A percentile compares a stretch with the other conserved stretches of the same genome.
Evolutionary conservation across 177 flowering plant species (phyloP).

Genomic region (Telopea speciosissima): DNA sequence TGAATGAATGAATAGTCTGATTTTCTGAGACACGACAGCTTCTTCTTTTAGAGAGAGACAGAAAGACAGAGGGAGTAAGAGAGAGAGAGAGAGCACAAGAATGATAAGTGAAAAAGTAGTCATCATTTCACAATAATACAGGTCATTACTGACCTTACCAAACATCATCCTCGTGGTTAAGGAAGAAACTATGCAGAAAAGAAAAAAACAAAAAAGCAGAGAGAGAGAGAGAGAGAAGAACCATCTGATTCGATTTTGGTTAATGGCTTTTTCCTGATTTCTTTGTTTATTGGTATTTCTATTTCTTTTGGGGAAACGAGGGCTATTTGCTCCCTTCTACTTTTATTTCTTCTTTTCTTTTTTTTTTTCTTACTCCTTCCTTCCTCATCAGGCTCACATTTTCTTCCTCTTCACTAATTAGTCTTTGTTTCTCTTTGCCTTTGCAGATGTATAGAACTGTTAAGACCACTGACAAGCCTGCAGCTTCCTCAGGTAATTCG

Average conservation of each 20-base stretch:
- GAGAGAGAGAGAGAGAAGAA: slow-evolving; percentile 6
- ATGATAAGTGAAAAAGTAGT: slow-evolving; percentile 28
- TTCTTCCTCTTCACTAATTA: too few species aligned
- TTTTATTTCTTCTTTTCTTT: neutral
- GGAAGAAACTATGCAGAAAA: slow-evolving; percentile 18
- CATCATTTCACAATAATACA: slow-evolving; percentile 81
- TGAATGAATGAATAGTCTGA: slow-evolving; percentile 35
- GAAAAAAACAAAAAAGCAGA: slow-evolving; percentile 9
- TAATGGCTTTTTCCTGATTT: neutral
- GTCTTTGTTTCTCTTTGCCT: slow-evolving; percentile 14
- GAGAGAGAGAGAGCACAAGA: slow-evolving; percentile 18
- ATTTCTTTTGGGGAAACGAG: neutral
- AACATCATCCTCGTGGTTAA: slow-evolving; percentile 62
- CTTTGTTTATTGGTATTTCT: neutral
- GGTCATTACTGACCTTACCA: slow-evolving; percentile 36
- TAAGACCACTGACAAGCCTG: slow-evolving; percentile 80
- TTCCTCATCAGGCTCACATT: slow-evolving; percentile 2
- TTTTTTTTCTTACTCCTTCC: neutral
- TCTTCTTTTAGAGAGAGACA: slow-evolving; percentile 28
- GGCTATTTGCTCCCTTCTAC: neutral
- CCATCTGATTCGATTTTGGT: neutral
- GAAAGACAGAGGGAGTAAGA: slow-evolving; percentile 26
- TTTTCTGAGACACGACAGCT: slow-evolving; percentile 28
- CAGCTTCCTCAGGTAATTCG: slow-evolving; percentile 80
- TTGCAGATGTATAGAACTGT: slow-evolving; percentile 95